Percentiles rank a stretch among this genome's conserved stretches.
phyloP scores from a whole-genome alignment of 345 rosid species.

The Aegle marmelos region DNA sequence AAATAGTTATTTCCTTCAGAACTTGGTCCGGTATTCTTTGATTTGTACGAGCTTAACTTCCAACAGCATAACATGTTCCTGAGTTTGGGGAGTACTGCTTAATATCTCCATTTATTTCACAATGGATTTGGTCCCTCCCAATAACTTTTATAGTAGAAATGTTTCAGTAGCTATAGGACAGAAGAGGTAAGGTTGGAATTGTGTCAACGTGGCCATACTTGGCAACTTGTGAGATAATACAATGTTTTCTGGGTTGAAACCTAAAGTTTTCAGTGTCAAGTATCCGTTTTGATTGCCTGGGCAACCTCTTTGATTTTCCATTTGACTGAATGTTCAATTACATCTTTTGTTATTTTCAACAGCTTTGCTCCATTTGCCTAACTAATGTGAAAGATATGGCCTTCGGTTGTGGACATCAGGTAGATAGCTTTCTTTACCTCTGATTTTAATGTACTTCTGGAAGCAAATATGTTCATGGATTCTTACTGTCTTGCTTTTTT shows the following conservation, averaged over 20 bases:
- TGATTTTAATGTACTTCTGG: background rate
- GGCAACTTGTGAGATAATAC: background rate
- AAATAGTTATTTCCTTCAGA: background rate
- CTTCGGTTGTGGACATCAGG: conserved; percentile 99
- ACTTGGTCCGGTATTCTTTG: background rate
- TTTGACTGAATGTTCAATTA: no score
- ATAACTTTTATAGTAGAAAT: background rate
- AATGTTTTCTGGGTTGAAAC: background rate
- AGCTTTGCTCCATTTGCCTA: conserved; percentile 89
- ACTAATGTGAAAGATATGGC: conserved; percentile 79
- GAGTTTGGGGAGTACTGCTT: background rate
- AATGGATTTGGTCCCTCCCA: background rate
- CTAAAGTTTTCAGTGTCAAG: background rate
- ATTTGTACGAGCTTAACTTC: background rate
- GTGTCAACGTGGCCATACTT: background rate
- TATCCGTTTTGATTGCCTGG: background rate
- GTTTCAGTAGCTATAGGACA: background rate
- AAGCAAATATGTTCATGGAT: background rate
- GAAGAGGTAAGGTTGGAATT: background rate
- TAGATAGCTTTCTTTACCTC: conserved; percentile 15
- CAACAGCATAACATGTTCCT: background rate
- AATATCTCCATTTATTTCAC: background rate
- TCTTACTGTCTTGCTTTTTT: background rate
- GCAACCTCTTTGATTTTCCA: no score
- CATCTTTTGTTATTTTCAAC: conserved; percentile 9